A percentile compares a stretch with the other conserved stretches of the same genome.
Evolutionary conservation across 306 rosid species (phyloP).

Genomic region (Albizia julibrissin): DNA sequence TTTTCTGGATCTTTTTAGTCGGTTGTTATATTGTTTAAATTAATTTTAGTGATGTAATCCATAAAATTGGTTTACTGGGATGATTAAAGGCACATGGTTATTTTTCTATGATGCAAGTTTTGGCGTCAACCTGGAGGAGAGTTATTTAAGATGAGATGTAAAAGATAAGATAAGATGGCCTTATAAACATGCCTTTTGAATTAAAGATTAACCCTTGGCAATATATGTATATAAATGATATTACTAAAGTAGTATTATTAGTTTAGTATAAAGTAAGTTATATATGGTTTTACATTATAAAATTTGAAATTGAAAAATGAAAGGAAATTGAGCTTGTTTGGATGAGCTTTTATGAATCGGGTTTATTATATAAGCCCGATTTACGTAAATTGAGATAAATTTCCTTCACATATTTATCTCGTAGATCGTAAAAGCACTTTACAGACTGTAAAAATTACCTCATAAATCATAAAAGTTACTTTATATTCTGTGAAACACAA

Average conservation of each 20-base stretch:
- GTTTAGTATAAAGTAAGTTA: background rate
- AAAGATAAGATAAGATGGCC: background rate
- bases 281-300: background rate
- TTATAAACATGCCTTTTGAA: no score
- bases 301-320: background rate
- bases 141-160: no score
- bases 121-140: background rate
- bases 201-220: no score
- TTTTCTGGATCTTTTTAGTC: background rate
- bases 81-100: background rate
- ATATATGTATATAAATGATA: background rate
- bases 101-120: background rate
- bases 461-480: no score
- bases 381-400: no score
- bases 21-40: background rate
- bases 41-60: background rate
- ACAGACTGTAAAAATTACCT: no score
- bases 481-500: no score
- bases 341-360: no score
- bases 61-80: background rate
- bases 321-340: background rate
- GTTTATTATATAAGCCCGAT: no score
- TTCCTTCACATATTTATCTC: no score
- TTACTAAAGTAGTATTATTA: no score
- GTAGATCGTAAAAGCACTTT: no score